Evolutionary conservation across 495 filamentous ascomycete genomes (phyloP).

Genomic region (Evansstolkia leycettana): DNA sequence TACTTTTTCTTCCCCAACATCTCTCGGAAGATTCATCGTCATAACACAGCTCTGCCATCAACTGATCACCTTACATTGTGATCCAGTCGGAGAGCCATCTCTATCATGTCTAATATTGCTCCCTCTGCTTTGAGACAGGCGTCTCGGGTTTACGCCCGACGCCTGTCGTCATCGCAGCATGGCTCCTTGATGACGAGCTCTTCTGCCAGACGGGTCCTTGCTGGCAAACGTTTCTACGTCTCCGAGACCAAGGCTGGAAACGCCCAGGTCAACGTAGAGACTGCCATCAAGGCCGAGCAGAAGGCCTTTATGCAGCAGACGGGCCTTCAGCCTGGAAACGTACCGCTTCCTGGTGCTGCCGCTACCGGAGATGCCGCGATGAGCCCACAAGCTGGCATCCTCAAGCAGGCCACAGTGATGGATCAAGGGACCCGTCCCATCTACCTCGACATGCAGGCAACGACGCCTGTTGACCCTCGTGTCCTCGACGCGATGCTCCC

Average conservation of each 20-base stretch:
- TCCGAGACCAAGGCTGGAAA: slow-evolving; percentile 68
- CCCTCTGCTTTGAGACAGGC: slow-evolving; percentile 67
- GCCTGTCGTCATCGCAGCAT: slow-evolving; percentile 29
- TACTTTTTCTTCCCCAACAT: slow-evolving; percentile 2
- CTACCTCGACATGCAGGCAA: slow-evolving; percentile 97
- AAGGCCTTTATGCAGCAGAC: slow-evolving; percentile 64
- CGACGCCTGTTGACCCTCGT: slow-evolving; percentile 88
- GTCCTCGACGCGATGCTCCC: slow-evolving; percentile 96
- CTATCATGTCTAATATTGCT: slow-evolving; percentile 58
- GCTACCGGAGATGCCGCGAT: slow-evolving; percentile 54
- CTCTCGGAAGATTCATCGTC: no score
- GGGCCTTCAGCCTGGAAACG: slow-evolving; percentile 42
- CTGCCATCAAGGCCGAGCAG: slow-evolving; percentile 72
- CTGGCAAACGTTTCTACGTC: slow-evolving; percentile 54
- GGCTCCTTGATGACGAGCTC: slow-evolving; percentile 25
- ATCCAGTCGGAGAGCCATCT: slow-evolving; percentile 12
- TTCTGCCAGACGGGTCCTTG: slow-evolving; percentile 32
- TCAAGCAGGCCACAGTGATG: slow-evolving; percentile 88
- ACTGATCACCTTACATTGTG: slow-evolving; percentile 13
- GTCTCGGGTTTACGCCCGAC: slow-evolving; percentile 53
- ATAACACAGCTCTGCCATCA: no score
- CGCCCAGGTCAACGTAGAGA: slow-evolving; percentile 74
- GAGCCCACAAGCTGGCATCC: slow-evolving; percentile 74
- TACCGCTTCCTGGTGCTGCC: slow-evolving; percentile 43
- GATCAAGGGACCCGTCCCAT: slow-evolving; percentile 90